phyloP scores from a whole-genome alignment of 306 rosid genomes.

The Senna tora region DNA sequence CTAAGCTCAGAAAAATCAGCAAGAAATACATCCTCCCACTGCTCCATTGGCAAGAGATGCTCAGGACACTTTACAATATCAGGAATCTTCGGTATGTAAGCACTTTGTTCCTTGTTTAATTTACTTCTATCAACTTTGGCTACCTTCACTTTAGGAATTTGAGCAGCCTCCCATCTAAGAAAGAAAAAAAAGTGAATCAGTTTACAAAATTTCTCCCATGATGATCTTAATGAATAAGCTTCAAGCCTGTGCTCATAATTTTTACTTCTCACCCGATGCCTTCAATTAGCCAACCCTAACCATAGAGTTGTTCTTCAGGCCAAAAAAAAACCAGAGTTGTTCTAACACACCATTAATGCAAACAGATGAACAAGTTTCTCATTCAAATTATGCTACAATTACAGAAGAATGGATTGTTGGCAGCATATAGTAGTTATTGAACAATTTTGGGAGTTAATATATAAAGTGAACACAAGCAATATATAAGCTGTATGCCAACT shows the following conservation, averaged over 20 bases:
- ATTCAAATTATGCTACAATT: neutral
- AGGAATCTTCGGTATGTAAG: conserved; percentile 86
- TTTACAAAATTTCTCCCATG: conserved; percentile 11
- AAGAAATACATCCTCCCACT: conserved; percentile 88
- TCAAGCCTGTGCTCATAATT: neutral
- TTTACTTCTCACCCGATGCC: neutral
- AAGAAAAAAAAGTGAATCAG: conserved; percentile 17
- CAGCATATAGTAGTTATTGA: neutral
- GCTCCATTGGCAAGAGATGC: conserved; percentile 70
- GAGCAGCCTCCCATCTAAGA: conserved; percentile 88
- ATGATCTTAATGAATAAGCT: neutral
- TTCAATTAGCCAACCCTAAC: conserved; percentile 26
- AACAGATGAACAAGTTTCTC: neutral
- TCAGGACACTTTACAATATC: conserved; percentile 79
- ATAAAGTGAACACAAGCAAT: neutral
- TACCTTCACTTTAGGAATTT: conserved; percentile 79
- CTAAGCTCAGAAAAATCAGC: conserved; percentile 76
- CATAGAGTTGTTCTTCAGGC: neutral
- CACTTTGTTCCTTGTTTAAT: conserved; percentile 73
- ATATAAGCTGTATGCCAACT: neutral
- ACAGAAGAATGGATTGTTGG: neutral
- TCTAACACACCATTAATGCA: neutral
- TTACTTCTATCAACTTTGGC: conserved; percentile 76
- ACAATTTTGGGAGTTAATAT: neutral
- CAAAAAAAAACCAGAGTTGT: too few species aligned